Base-by-base conservation (phyloP, 2,329 filamentous ascomycete species). In the Diaporthe vexans region DNA sequence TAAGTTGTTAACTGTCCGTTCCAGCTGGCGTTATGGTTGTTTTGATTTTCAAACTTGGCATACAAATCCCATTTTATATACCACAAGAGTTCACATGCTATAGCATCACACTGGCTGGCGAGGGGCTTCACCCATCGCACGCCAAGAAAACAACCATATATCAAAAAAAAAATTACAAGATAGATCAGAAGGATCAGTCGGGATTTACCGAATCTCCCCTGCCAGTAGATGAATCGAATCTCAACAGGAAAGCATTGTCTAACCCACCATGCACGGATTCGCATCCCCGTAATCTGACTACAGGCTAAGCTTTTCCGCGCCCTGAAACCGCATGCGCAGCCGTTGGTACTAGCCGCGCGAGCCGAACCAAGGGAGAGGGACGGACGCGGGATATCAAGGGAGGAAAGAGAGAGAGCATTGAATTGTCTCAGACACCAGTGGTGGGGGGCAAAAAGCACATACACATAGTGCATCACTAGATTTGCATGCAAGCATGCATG, bases 291-390 rank as follows among this genome's bases (percentile, higher is more conserved):
- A 11, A 7, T 24, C 24, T 37, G 46, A 51, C 61, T 19, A 19
- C 13, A 37, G 29, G 21, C 29, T 3, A 68, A 24, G 46, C 48
- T 40, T 52, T 37, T 15, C 10, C 35, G 35, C 1, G 35, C 35
- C 8, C 35, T 37, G 35, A 37, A 37, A 37, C 35, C 11, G 35
- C 35, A 37, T 13, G 35, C 13, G 35, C 13, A 37, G 35, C 46
- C 8, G 17, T 52, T 67, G 48, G n/a, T 52, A 21, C 48, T 26
- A 67, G 63, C 63, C 48, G n/a, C n/a, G 15, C 17, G 40, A 54
- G 11, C 48, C 17, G 40, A 54, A 13, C 33, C 63, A 54, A 68
- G 63, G 63, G 63, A 43, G 40, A 43, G 40, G 26, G 43, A 33
- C 29, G 19, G 19, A 21, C 46, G 46, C 46, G 46, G 19, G 46